Evolutionary conservation across 1,139 yeast species (phyloP), one percentile per base, ranked within the genome.

Genomic region (Hansenula sp.): DNA sequence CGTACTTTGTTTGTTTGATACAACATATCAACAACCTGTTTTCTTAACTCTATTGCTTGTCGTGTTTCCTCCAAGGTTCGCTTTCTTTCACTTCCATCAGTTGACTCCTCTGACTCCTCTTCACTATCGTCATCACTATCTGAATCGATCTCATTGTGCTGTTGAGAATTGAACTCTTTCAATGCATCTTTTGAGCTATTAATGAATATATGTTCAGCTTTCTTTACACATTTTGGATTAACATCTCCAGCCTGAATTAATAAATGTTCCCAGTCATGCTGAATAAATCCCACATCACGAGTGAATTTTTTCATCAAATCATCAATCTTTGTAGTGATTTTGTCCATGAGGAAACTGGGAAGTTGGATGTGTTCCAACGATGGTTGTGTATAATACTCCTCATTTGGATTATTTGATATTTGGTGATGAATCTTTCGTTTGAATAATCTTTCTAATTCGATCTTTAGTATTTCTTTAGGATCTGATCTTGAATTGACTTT

Each of bases 361-460:
- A 14, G 7, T n/a, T 27, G 9, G 5, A n/a, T 5, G 4, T 12
- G 17, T 3, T 27, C 29, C n/a, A 27, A 7, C 9, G 29, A 14
- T 5, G 29, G 29, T 27, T 27, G 29, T n/a, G 17, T n/a, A 6
- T 13, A 9, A 27, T 13, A n/a, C 3, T 14, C 29, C 5, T 27
- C 4, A n/a, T 7, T 14, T 13, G 29, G 17, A n/a, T n/a, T 13
- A 4, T 12, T 3, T 21, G 21, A 27, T 27, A n/a, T 27, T 27
- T 27, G 16, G 17, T 46, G 36, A 17, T 51, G 49, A 0, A 75
- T 57, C 26, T 58, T 64, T 6, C 60, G 46, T 39, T 68, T 68
- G 22, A 71, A 56, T 2, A 65, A 31, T 1, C 76, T 61, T 27
- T 66, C 65, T 24, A 77, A 44, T 45, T 71, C 75, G 31, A 66